These are phyloP conservation scores for Blastocrithidia nonstop DNA, from an alignment of 208 protist species.

Conservation along the genomic window DNA sequence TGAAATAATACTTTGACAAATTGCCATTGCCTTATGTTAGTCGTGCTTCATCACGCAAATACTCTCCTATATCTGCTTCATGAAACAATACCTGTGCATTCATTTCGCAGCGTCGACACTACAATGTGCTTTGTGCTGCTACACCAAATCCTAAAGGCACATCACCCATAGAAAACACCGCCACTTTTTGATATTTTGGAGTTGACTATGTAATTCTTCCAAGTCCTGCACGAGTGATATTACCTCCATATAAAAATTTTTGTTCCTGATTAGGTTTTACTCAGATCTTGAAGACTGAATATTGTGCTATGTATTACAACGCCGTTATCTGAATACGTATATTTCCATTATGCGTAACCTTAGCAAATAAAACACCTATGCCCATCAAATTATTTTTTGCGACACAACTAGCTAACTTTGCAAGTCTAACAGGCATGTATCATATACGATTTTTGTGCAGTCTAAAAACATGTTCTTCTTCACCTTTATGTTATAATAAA, in stretches of 20 bases:
- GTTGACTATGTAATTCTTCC: slow-evolving; percentile 97
- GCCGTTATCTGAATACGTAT: slow-evolving; percentile 84
- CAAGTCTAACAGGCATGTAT: slow-evolving; percentile 79
- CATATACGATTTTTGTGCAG: slow-evolving; percentile 85
- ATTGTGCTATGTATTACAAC: slow-evolving; percentile 84
- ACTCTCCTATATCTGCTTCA: slow-evolving; percentile 97
- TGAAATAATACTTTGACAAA: background rate
- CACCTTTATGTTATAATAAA: slow-evolving; percentile 55
- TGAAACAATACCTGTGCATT: slow-evolving; percentile 94
- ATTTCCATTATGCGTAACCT: slow-evolving; percentile 81
- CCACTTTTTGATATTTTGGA: slow-evolving; percentile 94
- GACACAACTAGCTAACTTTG: slow-evolving; percentile 76
- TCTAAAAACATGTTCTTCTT: slow-evolving; percentile 81
- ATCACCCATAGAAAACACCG: slow-evolving; percentile 95
- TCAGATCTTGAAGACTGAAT: slow-evolving; percentile 97
- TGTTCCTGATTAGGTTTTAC: slow-evolving; percentile 98
- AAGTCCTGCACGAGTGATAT: slow-evolving; percentile 95
- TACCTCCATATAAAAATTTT: slow-evolving; percentile 98
- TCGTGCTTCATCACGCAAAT: slow-evolving; percentile 93
- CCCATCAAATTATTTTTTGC: slow-evolving; percentile 81
- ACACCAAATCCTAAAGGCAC: slow-evolving; percentile 96
- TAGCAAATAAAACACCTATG: slow-evolving; percentile 80
- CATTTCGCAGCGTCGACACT: slow-evolving; percentile 94
- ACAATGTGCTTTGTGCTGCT: slow-evolving; percentile 89
- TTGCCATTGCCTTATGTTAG: slow-evolving; percentile 39